A percentile compares a stretch with the other conserved stretches of the same genome.
Conservation (phyloP, 495 filamentous ascomycete genomes). For the Pseudoneurospora amorphoporcata region DNA sequence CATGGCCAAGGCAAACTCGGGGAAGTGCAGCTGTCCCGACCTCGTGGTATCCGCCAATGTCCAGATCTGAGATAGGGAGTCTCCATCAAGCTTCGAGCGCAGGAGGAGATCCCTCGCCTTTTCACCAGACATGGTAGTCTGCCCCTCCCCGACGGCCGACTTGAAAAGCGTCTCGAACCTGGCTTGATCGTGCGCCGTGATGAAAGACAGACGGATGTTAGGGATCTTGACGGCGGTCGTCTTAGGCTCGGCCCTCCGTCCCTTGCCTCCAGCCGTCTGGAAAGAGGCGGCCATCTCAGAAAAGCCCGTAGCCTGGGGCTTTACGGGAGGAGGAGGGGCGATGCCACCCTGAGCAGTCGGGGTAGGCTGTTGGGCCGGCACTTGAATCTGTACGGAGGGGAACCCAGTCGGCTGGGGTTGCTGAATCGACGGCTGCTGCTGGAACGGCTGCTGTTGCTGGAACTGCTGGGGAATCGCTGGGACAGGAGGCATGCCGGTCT, state of each 20-base stretch:
- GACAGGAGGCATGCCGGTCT: slow-evolving; percentile 43
- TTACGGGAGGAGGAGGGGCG: slow-evolving; percentile 35
- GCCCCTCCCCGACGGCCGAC: slow-evolving; percentile 77
- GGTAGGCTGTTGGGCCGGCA: slow-evolving; percentile 14
- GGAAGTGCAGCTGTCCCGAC: slow-evolving; percentile 92
- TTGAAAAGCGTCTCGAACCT: slow-evolving; percentile 99
- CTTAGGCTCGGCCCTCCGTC: slow-evolving; percentile 31
- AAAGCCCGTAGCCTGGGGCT: slow-evolving; percentile 66
- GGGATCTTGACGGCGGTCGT: slow-evolving; percentile 56
- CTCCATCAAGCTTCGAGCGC: slow-evolving; percentile 74
- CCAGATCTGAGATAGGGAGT: slow-evolving; percentile 82
- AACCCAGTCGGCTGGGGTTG: slow-evolving; percentile 34
- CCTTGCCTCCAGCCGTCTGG: slow-evolving; percentile 43
- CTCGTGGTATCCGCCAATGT: slow-evolving; percentile 94
- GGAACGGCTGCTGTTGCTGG: slow-evolving; percentile 28
- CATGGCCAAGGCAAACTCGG: slow-evolving; percentile 97
- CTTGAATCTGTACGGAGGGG: slow-evolving; percentile 22
- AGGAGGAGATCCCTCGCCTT: slow-evolving; percentile 82
- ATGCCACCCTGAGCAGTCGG: slow-evolving; percentile 20
- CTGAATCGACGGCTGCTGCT: slow-evolving; percentile 30
- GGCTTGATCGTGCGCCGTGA: slow-evolving; percentile 89
- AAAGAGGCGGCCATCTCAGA: slow-evolving; percentile 81
- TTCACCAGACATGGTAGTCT: slow-evolving; percentile 80
- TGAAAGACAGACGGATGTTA: slow-evolving; percentile 90
- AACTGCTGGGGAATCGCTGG: slow-evolving; percentile 46